Evolutionary conservation across 129 eudicot genomes (phyloP).

Genomic region (Erigeron canadensis): DNA sequence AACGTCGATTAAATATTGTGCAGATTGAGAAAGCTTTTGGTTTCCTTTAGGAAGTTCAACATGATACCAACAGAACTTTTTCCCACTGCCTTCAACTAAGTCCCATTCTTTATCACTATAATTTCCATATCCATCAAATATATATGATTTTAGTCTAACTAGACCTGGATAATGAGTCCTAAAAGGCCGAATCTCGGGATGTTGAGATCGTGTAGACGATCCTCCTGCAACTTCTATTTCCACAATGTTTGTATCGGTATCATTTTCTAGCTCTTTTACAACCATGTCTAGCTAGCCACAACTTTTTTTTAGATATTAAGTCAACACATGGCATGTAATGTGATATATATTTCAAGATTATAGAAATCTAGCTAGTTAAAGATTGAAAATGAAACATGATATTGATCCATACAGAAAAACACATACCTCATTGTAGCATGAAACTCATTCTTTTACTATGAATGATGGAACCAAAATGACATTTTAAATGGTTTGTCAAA

Average conservation of each 20-base stretch:
- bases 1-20: constrained; percentile 67
- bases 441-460: no score
- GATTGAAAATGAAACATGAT: no score
- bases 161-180: constrained; percentile 43
- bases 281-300: no score
- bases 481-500: no score
- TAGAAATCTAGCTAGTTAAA: no score
- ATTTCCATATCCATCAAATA: constrained; percentile 78
- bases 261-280: no score
- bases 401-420: no score
- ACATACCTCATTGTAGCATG: no score
- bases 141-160: constrained; percentile 60
- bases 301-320: no score
- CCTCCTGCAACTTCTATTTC: constrained; percentile 32
- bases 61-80: constrained; percentile 89
- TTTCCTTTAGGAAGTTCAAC: constrained; percentile 77
- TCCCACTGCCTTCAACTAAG: constrained; percentile 56
- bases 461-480: no score
- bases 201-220: neutral
- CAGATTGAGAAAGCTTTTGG: constrained; percentile 68
- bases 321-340: no score
- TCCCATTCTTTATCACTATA: constrained; percentile 81
- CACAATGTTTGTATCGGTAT: neutral
- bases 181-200: constrained; percentile 12
- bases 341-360: no score